Base-by-base conservation (phyloP, 2,329 filamentous ascomycete species). In the Harringtonia aguacate region DNA sequence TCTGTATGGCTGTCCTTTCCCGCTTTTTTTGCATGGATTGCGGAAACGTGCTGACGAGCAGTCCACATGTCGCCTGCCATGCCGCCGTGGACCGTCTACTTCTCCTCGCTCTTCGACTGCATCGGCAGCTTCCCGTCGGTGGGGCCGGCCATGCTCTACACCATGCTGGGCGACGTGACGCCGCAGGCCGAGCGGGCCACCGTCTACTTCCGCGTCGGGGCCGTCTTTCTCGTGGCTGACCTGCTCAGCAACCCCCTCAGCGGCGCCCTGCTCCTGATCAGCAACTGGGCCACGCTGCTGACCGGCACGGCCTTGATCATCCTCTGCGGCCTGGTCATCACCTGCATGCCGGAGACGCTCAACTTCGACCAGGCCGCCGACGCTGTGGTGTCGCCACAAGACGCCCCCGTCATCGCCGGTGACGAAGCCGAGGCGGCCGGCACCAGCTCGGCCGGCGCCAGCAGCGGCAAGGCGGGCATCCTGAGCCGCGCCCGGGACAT, bases 301-400 rank as follows among this genome's bases (percentile, higher is more conserved):
- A 50, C 62, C 1, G 58, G 62, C 4, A 53, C 64, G 7, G 55
- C 43, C 1, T 46, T 61, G 13, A 47, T 64, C 14, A 9, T 57
- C 1, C 13, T 62, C 1, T 56, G 57, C 7, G 55, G 59, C 2
- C 12, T 58, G 1, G 47, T 59, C 2, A 47, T 61, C 2, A 48
- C 61, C 2, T 45, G 62, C 15, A 52, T 70, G 1, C 69, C 68
- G 0, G 69, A 72, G 55, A 72, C 68, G 2, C 53, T 68, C 14
- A 47, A 55, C 1, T 47, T 52, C 67, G 33, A 53, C 53, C 36
- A 50, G 44, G 12, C 31, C 13, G 15, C 14, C 6, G 41, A 33
- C 17, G 27, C 30, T n/a, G 24, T 27, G 7, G 24, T 27, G 24
- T 27, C 24, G 7, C 24, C 24, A 27, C 7, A 27, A 10, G 24